A percentile compares a stretch with the other conserved stretches of the same genome.
Conservation (phyloP, 2,329 filamentous ascomycete genomes). For the Canariomyces notabilis region DNA sequence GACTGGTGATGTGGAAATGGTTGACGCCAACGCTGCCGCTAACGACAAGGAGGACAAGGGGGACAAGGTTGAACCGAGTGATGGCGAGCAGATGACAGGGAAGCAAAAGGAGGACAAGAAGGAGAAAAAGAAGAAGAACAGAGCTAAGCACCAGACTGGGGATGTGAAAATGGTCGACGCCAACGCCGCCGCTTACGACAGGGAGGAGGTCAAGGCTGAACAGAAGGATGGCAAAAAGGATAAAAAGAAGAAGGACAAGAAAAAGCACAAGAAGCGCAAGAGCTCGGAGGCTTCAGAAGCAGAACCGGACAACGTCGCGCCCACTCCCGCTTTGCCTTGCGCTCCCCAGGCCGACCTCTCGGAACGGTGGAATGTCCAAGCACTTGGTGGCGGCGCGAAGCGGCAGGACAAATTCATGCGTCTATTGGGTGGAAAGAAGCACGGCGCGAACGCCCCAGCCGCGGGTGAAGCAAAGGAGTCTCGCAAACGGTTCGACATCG, state of each 20-base stretch:
- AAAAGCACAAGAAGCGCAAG: slow-evolving; percentile 15
- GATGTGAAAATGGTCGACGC: slow-evolving; percentile 11
- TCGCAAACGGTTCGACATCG: slow-evolving; percentile 32
- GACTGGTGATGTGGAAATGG: slow-evolving; percentile 10
- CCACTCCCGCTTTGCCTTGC: slow-evolving; percentile 9
- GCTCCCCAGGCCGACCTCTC: slow-evolving; percentile 24
- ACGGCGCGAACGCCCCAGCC: slow-evolving; percentile 25
- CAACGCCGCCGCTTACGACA: neutral
- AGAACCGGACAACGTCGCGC: neutral
- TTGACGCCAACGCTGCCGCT: neutral
- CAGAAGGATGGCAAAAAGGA: slow-evolving; percentile 4
- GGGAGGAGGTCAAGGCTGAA: slow-evolving; percentile 1
- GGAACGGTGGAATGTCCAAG: slow-evolving; percentile 50
- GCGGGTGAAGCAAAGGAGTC: slow-evolving; percentile 9
- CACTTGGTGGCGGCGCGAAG: slow-evolving; percentile 45
- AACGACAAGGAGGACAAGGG: neutral
- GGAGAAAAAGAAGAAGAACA: slow-evolving; percentile 3
- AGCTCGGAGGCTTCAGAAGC: neutral
- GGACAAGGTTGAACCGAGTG: slow-evolving; percentile 6
- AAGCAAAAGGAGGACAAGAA: slow-evolving; percentile 6
- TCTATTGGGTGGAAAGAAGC: slow-evolving; percentile 50
- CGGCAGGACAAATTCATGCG: slow-evolving; percentile 54
- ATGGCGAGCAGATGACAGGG: neutral
- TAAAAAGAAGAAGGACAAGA: slow-evolving; percentile 8
- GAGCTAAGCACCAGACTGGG: slow-evolving; percentile 1